These are phyloP conservation scores for Apiotrichum veenhuisii DNA, from an alignment of 1,284 basidiomycete species.

Conservation along the genomic window DNA sequence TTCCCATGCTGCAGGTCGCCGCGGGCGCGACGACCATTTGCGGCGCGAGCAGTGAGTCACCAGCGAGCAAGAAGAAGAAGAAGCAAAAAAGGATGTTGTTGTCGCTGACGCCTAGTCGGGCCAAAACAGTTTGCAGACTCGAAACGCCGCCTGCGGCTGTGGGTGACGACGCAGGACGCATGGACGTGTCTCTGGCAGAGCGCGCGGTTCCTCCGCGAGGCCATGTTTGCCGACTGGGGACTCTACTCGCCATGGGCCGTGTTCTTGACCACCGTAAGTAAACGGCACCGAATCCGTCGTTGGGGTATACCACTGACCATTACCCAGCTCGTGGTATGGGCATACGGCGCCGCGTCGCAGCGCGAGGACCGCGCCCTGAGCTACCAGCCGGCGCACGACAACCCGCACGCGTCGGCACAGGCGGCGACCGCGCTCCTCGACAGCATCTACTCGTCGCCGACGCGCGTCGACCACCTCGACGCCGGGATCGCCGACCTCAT, in stretches of 20 bases:
- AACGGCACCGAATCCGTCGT: neutral
- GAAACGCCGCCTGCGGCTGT: slow-evolving; percentile 31
- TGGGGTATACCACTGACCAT: neutral
- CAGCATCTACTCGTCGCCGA: slow-evolving; percentile 15
- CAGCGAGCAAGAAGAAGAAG: neutral
- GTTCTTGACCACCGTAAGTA: slow-evolving; percentile 38
- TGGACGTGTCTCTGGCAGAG: slow-evolving; percentile 45
- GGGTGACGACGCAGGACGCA: slow-evolving; percentile 39
- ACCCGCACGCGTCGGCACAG: slow-evolving; percentile 4
- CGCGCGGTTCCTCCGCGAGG: slow-evolving; percentile 36
- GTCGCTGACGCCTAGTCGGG: slow-evolving; percentile 18
- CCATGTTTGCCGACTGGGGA: slow-evolving; percentile 37
- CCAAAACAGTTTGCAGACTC: slow-evolving; percentile 35
- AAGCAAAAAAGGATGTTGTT: too few relatives aligned
- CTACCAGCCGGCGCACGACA: slow-evolving; percentile 1
- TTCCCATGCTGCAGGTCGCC: slow-evolving; percentile 43
- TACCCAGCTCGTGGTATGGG: slow-evolving; percentile 31
- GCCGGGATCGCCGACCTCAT: slow-evolving; percentile 22
- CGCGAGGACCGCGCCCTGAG: slow-evolving; percentile 1
- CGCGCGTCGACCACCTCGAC: slow-evolving; percentile 15
- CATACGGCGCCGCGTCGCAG: slow-evolving; percentile 18
- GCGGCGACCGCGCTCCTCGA: slow-evolving; percentile 17
- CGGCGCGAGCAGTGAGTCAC: slow-evolving; percentile 28
- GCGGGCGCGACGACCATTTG: slow-evolving; percentile 36
- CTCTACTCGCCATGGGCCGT: slow-evolving; percentile 40